Evolutionary conservation across 352 stramenopile genomes (phyloP).

Genomic region (Phytophthora syringae): DNA sequence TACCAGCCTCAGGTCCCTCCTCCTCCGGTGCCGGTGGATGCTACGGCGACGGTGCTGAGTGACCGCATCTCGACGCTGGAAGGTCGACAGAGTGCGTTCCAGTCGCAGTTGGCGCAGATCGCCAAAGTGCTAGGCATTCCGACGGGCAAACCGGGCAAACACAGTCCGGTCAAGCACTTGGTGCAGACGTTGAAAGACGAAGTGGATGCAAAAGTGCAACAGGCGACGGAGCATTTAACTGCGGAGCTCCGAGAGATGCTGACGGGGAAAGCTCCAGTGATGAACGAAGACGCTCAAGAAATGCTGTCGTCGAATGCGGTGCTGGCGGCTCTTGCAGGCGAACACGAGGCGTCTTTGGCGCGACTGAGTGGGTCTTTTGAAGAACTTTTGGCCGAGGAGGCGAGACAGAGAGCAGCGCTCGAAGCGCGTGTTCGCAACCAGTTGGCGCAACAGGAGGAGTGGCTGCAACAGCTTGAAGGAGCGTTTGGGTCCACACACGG

Average conservation of each 20-base stretch:
- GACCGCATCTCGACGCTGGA: conserved; percentile 82
- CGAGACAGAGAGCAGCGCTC: conserved; percentile 61
- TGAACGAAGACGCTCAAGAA: conserved; percentile 9
- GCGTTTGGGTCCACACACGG: conserved; percentile 67
- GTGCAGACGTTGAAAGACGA: conserved; percentile 78
- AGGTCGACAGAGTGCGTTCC: conserved; percentile 78
- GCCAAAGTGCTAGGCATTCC: conserved; percentile 73
- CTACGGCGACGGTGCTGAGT: conserved; percentile 51
- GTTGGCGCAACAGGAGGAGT: conserved; percentile 76
- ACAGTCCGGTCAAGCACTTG: conserved; percentile 72
- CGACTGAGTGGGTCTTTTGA: conserved; percentile 77
- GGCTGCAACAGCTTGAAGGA: conserved; percentile 81
- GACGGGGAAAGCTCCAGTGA: conserved; percentile 1
- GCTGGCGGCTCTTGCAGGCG: conserved; percentile 61
- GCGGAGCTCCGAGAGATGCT: conserved; percentile 23
- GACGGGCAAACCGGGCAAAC: conserved; percentile 70
- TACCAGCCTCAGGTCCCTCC: conserved; percentile 17
- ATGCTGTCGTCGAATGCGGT: conserved; percentile 56
- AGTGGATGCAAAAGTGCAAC: conserved; percentile 43
- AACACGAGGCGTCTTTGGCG: conserved; percentile 76
- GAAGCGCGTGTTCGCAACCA: conserved; percentile 67
- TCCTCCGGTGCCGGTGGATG: conserved; percentile 15
- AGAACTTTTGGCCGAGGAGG: conserved; percentile 62
- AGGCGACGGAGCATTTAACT: conserved; percentile 11
- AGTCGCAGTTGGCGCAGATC: conserved; percentile 84